phyloP scores from a whole-genome alignment of 2,329 filamentous ascomycete genomes.

The Fusarium tjaetaba region DNA sequence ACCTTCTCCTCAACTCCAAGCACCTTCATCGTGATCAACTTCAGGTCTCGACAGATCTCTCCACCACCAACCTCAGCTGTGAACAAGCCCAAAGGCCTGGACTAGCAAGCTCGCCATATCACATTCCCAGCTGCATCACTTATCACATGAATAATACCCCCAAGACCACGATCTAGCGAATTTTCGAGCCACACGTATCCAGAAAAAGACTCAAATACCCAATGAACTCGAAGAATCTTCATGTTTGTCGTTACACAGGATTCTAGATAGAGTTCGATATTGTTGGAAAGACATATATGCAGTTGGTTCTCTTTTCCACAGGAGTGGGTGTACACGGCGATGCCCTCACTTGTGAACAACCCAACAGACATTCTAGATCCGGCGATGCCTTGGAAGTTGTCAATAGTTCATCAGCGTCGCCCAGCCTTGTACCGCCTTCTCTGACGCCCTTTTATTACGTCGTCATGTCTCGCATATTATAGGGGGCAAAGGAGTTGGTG shows the following conservation, averaged over 20 bases:
- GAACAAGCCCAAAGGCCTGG: neutral
- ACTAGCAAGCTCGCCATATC: neutral
- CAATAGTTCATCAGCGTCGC: neutral
- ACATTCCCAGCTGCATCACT: neutral
- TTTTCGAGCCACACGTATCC: neutral
- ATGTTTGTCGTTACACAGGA: neutral
- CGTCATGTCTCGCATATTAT: neutral
- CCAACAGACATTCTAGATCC: neutral
- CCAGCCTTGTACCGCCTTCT: neutral
- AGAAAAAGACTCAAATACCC: neutral
- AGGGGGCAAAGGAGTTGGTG: conserved; percentile 1
- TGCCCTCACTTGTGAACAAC: neutral
- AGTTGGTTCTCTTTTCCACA: neutral
- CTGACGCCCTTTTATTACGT: neutral
- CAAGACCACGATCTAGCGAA: neutral
- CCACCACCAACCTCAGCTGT: neutral
- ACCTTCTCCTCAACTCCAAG: neutral
- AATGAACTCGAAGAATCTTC: neutral
- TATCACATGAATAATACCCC: neutral
- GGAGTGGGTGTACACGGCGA: conserved; percentile 2
- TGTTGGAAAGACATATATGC: neutral
- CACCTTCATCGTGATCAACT: neutral
- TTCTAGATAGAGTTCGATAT: neutral
- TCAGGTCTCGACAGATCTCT: neutral
- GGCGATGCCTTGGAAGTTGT: neutral